phyloP scores from a whole-genome alignment of 1,284 basidiomycete genomes.

The Leccinum proliferum region DNA sequence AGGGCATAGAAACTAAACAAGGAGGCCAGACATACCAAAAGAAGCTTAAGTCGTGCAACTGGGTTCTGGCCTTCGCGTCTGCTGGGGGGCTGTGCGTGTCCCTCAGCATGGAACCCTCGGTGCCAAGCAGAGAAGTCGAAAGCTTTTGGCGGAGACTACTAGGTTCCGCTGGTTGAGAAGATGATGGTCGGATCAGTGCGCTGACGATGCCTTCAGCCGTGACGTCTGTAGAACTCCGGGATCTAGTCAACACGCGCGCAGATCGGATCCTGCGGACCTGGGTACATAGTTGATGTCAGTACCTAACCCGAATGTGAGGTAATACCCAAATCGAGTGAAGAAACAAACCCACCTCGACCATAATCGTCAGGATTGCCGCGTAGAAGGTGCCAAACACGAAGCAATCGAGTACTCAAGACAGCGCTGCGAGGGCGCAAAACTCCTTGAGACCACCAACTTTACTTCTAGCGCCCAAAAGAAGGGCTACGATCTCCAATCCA shows the following conservation, averaged over 20 bases:
- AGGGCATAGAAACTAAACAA: not conserved
- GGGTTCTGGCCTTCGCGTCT: conserved; percentile 51
- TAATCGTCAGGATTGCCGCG: conserved; percentile 83
- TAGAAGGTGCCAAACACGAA: conserved; percentile 89
- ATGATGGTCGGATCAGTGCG: conserved; percentile 18
- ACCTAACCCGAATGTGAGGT: conserved; percentile 15
- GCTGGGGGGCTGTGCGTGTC: conserved; percentile 13
- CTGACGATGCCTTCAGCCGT: conserved; percentile 29
- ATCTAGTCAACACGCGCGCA: conserved; percentile 38
- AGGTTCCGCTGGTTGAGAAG: conserved; percentile 17
- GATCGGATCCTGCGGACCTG: conserved; percentile 48
- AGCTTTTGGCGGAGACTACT: conserved; percentile 38
- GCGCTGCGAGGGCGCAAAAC: conserved; percentile 91
- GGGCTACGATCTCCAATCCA: conserved; percentile 85
- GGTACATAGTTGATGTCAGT: not conserved
- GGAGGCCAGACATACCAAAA: conserved; percentile 52
- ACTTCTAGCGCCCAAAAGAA: conserved; percentile 85
- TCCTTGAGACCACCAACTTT: conserved; percentile 90
- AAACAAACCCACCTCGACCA: conserved; percentile 75
- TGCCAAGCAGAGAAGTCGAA: conserved; percentile 52
- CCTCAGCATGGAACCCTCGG: conserved; percentile 58
- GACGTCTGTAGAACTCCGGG: conserved; percentile 28
- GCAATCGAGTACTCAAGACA: conserved; percentile 86
- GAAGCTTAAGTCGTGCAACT: conserved; percentile 84
- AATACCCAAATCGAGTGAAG: not conserved